Evolutionary conservation across 2,329 filamentous ascomycete genomes (phyloP).

Genomic region (Sclerotinia borealis): DNA sequence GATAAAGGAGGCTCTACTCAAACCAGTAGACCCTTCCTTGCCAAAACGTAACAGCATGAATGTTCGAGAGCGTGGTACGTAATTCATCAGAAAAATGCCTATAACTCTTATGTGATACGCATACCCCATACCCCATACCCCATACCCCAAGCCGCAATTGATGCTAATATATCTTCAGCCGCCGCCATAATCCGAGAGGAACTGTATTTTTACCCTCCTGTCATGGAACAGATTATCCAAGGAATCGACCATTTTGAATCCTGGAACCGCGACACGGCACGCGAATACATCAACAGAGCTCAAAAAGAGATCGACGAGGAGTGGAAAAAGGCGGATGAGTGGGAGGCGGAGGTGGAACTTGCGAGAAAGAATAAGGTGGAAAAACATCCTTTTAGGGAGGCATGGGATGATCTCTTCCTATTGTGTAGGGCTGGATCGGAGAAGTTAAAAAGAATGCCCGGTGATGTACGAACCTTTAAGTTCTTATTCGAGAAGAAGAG

Average conservation of each 20-base stretch:
- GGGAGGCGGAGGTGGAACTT: background rate
- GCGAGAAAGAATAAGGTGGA: background rate
- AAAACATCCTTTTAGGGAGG: background rate
- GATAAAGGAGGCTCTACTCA: accelerated
- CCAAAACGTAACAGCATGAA: background rate
- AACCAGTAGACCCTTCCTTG: background rate
- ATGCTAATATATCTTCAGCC: background rate
- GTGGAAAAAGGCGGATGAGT: background rate
- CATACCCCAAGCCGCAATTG: background rate
- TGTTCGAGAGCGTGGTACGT: background rate
- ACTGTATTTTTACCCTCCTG: too few relatives aligned
- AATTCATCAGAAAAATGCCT: background rate
- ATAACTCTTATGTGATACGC: too few relatives aligned
- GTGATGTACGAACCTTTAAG: too few relatives aligned
- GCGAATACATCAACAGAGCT: background rate
- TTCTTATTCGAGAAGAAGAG: too few relatives aligned
- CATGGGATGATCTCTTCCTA: background rate
- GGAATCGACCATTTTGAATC: background rate
- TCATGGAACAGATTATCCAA: background rate
- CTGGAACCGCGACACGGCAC: background rate
- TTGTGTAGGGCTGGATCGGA: too few relatives aligned
- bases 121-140: background rate
- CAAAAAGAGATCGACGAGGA: background rate
- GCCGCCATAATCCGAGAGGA: background rate
- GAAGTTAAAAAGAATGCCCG: background rate